Evolutionary conservation across 331 rosid genomes (phyloP).

Genomic region (Malus hybrid): DNA sequence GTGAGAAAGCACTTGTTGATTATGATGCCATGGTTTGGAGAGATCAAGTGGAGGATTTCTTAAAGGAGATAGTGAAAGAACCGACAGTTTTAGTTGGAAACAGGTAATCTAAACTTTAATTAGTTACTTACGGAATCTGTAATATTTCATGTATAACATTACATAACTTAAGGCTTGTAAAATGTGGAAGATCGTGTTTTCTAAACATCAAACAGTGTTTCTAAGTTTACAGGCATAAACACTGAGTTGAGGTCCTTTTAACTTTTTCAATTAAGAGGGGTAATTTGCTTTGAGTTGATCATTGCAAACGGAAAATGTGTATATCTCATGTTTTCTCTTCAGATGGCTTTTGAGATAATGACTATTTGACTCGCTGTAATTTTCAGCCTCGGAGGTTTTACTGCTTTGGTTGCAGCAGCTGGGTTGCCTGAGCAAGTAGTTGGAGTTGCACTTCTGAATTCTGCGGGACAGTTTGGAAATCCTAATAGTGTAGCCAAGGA

Average conservation of each 20-base stretch:
- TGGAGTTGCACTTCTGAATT: conserved; percentile 75
- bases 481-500: conserved; percentile 29
- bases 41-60: conserved; percentile 73
- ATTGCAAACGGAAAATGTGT: not conserved
- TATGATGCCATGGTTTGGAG: conserved; percentile 88
- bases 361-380: conserved; percentile 6
- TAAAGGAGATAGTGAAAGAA: conserved; percentile 66
- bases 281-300: not conserved
- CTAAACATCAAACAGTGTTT: not conserved
- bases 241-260: not conserved
- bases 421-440: conserved; percentile 61
- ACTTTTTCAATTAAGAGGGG: not conserved
- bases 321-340: not conserved
- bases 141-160: not conserved
- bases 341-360: not conserved
- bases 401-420: conserved; percentile 76
- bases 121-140: not conserved
- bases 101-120: conserved; percentile 40
- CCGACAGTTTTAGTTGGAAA: conserved; percentile 84
- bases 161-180: too few species aligned
- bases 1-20: conserved; percentile 83
- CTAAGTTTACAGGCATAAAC: not conserved
- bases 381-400: conserved; percentile 95
- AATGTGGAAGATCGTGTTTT: not conserved
- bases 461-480: conserved; percentile 87